Evolutionary conservation across 495 filamentous ascomycete species (phyloP), one percentile per base, ranked within the genome.

Genomic region (Darksidea phi): DNA sequence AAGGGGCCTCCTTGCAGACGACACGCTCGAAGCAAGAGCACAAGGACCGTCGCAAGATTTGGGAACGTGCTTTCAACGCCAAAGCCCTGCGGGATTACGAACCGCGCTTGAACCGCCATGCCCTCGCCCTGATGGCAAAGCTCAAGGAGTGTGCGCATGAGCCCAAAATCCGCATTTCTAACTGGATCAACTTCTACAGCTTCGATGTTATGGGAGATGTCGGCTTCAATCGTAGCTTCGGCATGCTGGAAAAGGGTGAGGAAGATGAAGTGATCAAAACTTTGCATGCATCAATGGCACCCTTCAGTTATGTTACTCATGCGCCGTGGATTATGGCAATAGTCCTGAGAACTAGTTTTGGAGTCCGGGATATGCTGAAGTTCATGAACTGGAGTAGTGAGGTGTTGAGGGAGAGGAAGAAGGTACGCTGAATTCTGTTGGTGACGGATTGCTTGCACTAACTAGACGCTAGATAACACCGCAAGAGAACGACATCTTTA

Each of bases 191-290:
- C 45, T 78, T 71, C 58, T 80, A 74, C 55, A 67, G 70, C 26
- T 82, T 82, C 47, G 80, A 83, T 48, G 71, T 82, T 12, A 81
- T 83, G 77, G 78, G 77, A 0, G 76, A 81, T 61, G 61, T 83
- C 1, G 70, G 78, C 0, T 82, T 82, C 54, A 78, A 74, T 11
- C 69, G 73, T 36, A 73, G 73, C 6, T 82, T 81, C 61, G 57
- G 70, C 25, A 68, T 68, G 68, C 17, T 70, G 23, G 47, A 62
- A 25, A 63, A 59, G 17, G 64, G 64, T 11, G 43, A 67, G 28
- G 52, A 56, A 47, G 66, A 70, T 47, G 48, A 43, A 15, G 36
- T 53, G 5, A 67, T 70, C 36, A 50, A 55, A 1, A 12, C 51
- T 0, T 36, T 70, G 43, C 61, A 64, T 43, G 52, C 57, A 24